phyloP scores from a whole-genome alignment of 371 early-diverging fungal genomes.

The Mortierella sp. region DNA sequence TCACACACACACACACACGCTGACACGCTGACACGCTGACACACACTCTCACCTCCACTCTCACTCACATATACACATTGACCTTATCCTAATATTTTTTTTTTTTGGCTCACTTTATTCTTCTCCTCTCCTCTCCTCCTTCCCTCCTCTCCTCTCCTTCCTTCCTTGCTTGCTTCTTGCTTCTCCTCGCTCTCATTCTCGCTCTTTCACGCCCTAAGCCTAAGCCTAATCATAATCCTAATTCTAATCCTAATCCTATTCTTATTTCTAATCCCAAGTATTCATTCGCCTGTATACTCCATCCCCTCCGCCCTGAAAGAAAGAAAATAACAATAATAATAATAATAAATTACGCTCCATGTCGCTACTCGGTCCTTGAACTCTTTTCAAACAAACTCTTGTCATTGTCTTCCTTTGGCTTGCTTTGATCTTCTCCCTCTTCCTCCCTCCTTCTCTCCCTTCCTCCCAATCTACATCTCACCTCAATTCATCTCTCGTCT shows the following conservation, averaged over 20 bases:
- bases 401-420: no score
- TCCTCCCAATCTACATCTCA: not conserved
- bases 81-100: not conserved
- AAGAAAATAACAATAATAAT: no score
- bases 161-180: not conserved
- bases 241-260: no score
- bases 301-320: no score
- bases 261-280: no score
- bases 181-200: slow-evolving; percentile 3
- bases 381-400: not conserved
- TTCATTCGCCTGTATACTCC: no score
- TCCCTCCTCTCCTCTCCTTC: not conserved
- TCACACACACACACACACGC: no score
- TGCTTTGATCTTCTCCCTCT: not conserved
- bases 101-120: not conserved
- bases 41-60: not conserved
- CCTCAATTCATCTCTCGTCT: not conserved
- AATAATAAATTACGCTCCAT: no score
- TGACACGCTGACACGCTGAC: no score
- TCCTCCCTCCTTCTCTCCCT: not conserved
- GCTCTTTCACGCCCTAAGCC: not conserved
- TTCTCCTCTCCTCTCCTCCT: not conserved
- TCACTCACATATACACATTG: no score
- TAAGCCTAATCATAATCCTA: no score
- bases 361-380: no score